Percentiles rank a stretch among this genome's conserved stretches.
Evolutionary conservation across 768 basidiomycete species (phyloP).

Genomic region (Amanita phalloides): DNA sequence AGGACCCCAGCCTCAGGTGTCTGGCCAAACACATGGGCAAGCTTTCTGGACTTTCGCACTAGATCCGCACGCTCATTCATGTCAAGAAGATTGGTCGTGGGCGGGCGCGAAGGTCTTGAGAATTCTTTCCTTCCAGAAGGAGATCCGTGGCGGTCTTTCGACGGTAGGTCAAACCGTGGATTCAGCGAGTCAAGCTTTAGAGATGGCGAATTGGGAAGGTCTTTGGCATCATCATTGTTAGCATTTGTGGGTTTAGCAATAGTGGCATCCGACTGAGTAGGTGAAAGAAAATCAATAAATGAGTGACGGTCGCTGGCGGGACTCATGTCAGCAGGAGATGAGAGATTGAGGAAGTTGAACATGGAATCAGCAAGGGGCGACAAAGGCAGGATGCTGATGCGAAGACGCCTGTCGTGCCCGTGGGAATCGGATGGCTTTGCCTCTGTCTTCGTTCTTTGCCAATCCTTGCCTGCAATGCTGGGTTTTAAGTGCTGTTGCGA

Average conservation of each 20-base stretch:
- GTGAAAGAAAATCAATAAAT: constrained; percentile 22
- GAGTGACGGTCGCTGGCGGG: constrained; percentile 14
- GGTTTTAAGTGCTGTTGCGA: not conserved
- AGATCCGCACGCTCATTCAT: constrained; percentile 61
- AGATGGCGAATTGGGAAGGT: constrained; percentile 6
- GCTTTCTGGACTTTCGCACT: constrained; percentile 64
- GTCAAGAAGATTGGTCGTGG: constrained; percentile 58
- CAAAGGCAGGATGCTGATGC: constrained; percentile 13
- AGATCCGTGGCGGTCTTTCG: not conserved
- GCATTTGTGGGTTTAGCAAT: constrained; percentile 1
- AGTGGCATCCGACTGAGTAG: constrained; percentile 14
- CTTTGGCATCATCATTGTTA: not conserved
- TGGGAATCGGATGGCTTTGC: not conserved
- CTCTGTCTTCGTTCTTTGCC: not conserved
- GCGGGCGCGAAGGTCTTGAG: constrained; percentile 16
- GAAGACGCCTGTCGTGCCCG: not conserved
- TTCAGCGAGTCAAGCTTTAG: constrained; percentile 26
- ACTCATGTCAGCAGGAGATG: constrained; percentile 9
- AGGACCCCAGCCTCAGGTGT: constrained; percentile 39
- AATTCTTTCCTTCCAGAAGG: no score
- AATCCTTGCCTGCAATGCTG: not conserved
- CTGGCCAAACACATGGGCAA: constrained; percentile 72
- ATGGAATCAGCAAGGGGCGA: constrained; percentile 12
- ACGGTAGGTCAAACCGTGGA: constrained; percentile 21
- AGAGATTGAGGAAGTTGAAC: constrained; percentile 18